Conservation (phyloP, 208 protist genomes). For the Crithidia fasciculata region DNA sequence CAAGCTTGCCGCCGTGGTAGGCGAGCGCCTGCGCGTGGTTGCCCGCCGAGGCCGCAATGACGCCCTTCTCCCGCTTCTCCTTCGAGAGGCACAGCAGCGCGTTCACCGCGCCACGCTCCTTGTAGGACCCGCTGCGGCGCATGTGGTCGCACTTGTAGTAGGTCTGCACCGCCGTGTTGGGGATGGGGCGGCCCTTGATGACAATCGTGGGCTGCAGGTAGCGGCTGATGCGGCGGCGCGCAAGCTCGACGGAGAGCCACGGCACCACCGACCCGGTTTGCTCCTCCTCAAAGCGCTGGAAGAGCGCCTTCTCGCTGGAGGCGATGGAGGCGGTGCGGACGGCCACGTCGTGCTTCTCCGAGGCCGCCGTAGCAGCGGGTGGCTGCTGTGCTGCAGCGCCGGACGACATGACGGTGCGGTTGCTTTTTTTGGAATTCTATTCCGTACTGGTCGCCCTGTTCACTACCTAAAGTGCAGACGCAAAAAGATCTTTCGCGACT, state of each 20-base stretch:
- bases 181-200: slow-evolving; percentile 44
- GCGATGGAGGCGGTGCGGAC: slow-evolving; percentile 12
- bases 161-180: slow-evolving; percentile 32
- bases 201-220: slow-evolving; percentile 48
- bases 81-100: slow-evolving; percentile 67
- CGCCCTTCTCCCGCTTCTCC: slow-evolving; percentile 69
- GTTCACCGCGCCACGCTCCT: slow-evolving; percentile 93
- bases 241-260: slow-evolving; percentile 55
- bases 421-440: no score
- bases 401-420: background rate
- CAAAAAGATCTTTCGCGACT: no score
- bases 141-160: slow-evolving; percentile 83
- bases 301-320: slow-evolving; percentile 4
- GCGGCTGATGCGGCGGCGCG: slow-evolving; percentile 42
- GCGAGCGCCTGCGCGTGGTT: slow-evolving; percentile 93
- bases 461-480: no score
- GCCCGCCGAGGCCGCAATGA: slow-evolving; percentile 86
- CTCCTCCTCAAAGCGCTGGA: slow-evolving; percentile 19
- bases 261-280: slow-evolving; percentile 29
- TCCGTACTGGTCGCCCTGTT: no score
- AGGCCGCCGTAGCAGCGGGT: background rate
- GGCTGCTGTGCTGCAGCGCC: background rate
- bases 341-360: background rate
- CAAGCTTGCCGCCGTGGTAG: slow-evolving; percentile 82
- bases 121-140: slow-evolving; percentile 82